Percentiles rank a stretch among this genome's conserved stretches.
Evolutionary conservation across 2,329 filamentous ascomycete species (phyloP).

Genomic region (Cryphonectria naterciae): DNA sequence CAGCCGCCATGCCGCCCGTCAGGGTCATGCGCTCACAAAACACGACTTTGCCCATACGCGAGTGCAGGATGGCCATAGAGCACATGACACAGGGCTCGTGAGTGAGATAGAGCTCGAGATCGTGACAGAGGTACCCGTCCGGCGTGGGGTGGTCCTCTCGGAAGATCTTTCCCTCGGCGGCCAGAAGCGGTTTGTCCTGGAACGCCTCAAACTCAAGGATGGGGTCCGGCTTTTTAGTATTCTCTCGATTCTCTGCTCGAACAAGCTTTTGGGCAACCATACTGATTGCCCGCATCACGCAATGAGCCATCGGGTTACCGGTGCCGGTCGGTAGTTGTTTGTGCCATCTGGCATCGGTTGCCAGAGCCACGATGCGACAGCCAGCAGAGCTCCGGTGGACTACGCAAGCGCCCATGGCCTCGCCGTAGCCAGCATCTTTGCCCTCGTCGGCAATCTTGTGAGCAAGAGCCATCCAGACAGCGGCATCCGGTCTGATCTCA

Average conservation of each 20-base stretch:
- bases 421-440: slow-evolving; percentile 62
- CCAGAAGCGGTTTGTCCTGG: slow-evolving; percentile 69
- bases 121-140: slow-evolving; percentile 91
- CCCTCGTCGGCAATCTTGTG: slow-evolving; percentile 65
- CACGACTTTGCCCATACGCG: slow-evolving; percentile 83
- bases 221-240: slow-evolving; percentile 35
- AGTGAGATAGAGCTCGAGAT: slow-evolving; percentile 89
- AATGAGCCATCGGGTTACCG: slow-evolving; percentile 79
- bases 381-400: slow-evolving; percentile 62
- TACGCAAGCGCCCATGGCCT: slow-evolving; percentile 75
- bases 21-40: slow-evolving; percentile 79
- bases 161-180: slow-evolving; percentile 66
- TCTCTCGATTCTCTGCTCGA: slow-evolving; percentile 53
- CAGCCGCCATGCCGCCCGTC: slow-evolving; percentile 82
- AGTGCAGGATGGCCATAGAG: slow-evolving; percentile 94
- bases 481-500: slow-evolving; percentile 67
- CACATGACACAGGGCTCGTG: slow-evolving; percentile 98
- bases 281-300: slow-evolving; percentile 77
- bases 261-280: slow-evolving; percentile 76
- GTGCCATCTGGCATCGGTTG: slow-evolving; percentile 76
- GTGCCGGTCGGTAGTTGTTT: slow-evolving; percentile 52
- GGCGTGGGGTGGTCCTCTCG: slow-evolving; percentile 66
- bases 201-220: slow-evolving; percentile 65
- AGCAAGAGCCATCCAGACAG: slow-evolving; percentile 70
- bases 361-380: slow-evolving; percentile 68